These are phyloP conservation scores for Verticillium dahliae DNA, from an alignment of 2,329 filamentous ascomycete species.

Conservation along the genomic window DNA sequence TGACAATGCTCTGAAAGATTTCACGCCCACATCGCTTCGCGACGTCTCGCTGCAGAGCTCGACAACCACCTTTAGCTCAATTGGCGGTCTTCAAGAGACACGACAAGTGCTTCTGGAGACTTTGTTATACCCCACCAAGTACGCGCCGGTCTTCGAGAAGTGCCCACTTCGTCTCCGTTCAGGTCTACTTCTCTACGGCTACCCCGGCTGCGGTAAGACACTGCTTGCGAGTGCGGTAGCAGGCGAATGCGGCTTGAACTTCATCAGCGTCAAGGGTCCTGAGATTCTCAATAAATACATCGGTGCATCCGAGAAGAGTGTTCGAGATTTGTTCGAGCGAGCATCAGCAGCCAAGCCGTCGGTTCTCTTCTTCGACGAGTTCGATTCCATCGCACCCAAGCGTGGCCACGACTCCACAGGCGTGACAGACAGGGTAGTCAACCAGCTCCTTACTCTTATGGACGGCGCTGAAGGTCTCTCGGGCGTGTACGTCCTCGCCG, in stretches of 20 bases:
- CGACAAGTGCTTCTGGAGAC: conserved; percentile 91
- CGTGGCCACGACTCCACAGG: conserved; percentile 94
- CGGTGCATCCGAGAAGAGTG: conserved; percentile 91
- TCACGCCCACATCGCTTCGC: conserved; percentile 88
- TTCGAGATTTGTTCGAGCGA: conserved; percentile 90
- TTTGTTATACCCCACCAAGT: conserved; percentile 93
- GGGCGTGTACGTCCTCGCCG: conserved; percentile 93
- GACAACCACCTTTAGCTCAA: conserved; percentile 85
- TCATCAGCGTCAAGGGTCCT: conserved; percentile 96
- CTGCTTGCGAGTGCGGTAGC: conserved; percentile 94
- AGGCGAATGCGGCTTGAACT: conserved; percentile 94
- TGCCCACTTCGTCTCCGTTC: conserved; percentile 93
- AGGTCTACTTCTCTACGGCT: conserved; percentile 88
- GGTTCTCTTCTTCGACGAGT: conserved; percentile 97
- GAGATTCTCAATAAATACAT: conserved; percentile 99
- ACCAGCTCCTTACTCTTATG: conserved; percentile 98
- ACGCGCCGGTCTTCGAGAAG: conserved; percentile 94
- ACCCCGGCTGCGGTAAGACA: conserved; percentile 94
- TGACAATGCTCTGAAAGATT: conserved; percentile 76
- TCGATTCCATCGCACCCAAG: conserved; percentile 96
- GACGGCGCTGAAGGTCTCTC: conserved; percentile 92
- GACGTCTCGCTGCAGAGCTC: conserved; percentile 93
- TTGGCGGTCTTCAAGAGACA: conserved; percentile 81
- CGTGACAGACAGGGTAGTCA: conserved; percentile 97
- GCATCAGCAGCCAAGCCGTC: conserved; percentile 87